These are phyloP conservation scores for Russula abietina DNA, from an alignment of 768 basidiomycete genomes.

Conservation along the genomic window DNA sequence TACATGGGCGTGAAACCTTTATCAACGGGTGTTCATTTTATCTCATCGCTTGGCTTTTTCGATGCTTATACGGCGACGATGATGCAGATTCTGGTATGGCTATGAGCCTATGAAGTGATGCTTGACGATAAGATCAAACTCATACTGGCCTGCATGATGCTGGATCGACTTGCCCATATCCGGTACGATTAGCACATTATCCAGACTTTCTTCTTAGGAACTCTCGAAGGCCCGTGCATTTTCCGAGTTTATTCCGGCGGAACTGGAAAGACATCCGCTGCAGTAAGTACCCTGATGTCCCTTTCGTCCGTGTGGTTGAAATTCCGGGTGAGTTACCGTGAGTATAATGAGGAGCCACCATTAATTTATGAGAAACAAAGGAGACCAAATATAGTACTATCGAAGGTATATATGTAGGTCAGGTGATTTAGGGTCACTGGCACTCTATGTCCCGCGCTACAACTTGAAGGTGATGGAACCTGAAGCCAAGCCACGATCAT, in stretches of 20 bases:
- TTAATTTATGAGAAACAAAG: constrained; percentile 25
- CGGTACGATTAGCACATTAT: no score
- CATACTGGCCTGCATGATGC: constrained; percentile 61
- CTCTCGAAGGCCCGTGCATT: not conserved
- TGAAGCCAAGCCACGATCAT: constrained; percentile 8
- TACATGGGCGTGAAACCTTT: no score
- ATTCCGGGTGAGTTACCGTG: constrained; percentile 43
- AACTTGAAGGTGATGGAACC: constrained; percentile 25
- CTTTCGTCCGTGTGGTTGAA: constrained; percentile 40
- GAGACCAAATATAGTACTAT: constrained; percentile 38
- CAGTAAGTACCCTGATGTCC: constrained; percentile 39
- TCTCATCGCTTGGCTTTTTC: no score
- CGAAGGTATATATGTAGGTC: constrained; percentile 40
- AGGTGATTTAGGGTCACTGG: no score
- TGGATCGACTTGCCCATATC: not conserved
- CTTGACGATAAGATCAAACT: constrained; percentile 49
- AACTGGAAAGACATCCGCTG: constrained; percentile 34
- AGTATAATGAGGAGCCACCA: constrained; percentile 48
- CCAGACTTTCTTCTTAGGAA: not conserved
- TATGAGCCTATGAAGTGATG: constrained; percentile 53
- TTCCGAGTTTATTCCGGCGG: constrained; percentile 32
- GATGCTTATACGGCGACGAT: no score
- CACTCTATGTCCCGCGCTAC: constrained; percentile 26
- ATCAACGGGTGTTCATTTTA: no score
- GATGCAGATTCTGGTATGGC: constrained; percentile 57